Conservation (phyloP, 139 green algal genomes). For the Tetradesmus obliquus region DNA sequence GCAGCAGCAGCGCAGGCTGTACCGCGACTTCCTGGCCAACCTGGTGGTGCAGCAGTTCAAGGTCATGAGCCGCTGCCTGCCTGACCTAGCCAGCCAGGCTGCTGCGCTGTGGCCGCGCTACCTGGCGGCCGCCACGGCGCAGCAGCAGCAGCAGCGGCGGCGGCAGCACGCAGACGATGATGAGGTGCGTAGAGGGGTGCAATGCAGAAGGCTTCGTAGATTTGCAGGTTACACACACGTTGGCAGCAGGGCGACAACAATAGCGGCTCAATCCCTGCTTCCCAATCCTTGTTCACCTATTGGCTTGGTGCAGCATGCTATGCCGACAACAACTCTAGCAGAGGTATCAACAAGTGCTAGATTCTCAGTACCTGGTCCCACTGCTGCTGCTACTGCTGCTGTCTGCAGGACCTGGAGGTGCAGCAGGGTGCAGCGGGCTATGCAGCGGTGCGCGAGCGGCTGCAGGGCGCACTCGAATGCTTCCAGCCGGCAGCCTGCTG, state of each 20-base stretch:
- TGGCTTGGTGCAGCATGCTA: neutral
- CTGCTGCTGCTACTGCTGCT: neutral
- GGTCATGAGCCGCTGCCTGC: slow-evolving; percentile 1
- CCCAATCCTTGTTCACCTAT: neutral
- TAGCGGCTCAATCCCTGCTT: no score
- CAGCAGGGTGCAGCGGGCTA: neutral
- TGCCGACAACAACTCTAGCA: no score
- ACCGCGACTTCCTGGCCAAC: slow-evolving; percentile 21
- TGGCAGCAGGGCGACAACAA: no score
- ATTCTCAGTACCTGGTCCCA: neutral
- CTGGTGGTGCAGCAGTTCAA: slow-evolving; percentile 10
- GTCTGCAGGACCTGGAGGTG: neutral
- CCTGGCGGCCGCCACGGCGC: neutral
- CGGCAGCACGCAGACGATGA: slow-evolving; percentile 8
- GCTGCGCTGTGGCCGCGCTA: slow-evolving; percentile 23
- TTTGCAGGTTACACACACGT: no score
- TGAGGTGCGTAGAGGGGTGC: neutral
- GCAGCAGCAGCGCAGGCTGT: slow-evolving; percentile 13
- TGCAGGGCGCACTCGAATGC: neutral
- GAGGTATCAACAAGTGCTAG: neutral
- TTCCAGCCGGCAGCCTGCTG: slow-evolving; percentile 30
- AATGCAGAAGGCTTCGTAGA: neutral
- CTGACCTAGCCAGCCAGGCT: slow-evolving; percentile 7
- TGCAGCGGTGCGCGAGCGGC: neutral
- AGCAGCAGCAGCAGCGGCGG: slow-evolving; percentile 28